Conservation (phyloP, 1,284 basidiomycete species). For the Pseudomicrostroma phylloplanum region DNA sequence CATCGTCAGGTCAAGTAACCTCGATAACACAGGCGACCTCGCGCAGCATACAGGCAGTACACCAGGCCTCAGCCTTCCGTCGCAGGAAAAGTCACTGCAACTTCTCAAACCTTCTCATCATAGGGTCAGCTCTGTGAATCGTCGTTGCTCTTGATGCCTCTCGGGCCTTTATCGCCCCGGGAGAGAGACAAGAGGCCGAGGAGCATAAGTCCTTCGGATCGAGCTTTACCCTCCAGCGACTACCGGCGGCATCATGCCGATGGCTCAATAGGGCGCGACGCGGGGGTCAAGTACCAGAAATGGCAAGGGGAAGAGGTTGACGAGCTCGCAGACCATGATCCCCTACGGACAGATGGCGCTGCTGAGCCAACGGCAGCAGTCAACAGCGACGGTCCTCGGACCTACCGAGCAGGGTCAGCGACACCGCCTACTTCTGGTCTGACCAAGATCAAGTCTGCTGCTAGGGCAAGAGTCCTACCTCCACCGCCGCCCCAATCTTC, state of each 20-base stretch:
- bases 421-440: background rate
- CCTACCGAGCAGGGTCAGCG: background rate
- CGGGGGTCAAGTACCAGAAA: too few relatives aligned
- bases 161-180: too few relatives aligned
- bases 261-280: background rate
- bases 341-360: background rate
- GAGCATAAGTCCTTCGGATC: background rate
- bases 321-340: background rate
- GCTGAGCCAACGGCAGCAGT: background rate
- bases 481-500: too few relatives aligned
- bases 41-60: too few relatives aligned
- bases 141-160: too few relatives aligned
- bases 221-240: background rate
- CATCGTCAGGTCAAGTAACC: too few relatives aligned
- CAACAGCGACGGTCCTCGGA: background rate
- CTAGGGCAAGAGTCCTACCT: background rate
- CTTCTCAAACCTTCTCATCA: too few relatives aligned
- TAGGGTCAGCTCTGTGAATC: too few relatives aligned
- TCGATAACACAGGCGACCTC: too few relatives aligned
- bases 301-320: too few relatives aligned
- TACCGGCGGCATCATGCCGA: background rate
- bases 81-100: too few relatives aligned
- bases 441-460: background rate
- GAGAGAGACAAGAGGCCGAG: background rate
- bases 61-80: too few relatives aligned